Base-by-base conservation (phyloP, 2,329 filamentous ascomycete genomes). In the Clarireedia monteithiana region DNA sequence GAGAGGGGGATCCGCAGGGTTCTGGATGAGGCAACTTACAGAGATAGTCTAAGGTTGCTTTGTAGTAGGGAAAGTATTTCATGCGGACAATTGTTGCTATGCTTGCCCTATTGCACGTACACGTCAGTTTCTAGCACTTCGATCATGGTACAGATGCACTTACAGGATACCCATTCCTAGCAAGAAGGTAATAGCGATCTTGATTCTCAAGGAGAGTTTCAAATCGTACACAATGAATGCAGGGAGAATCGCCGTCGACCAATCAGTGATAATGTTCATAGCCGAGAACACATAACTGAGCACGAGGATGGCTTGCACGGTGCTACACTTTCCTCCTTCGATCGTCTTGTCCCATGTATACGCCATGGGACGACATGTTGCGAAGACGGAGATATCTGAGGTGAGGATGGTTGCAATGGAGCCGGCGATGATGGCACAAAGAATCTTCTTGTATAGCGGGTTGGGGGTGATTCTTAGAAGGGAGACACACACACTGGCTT, bases 331-430 rank as follows among this genome's bases (percentile, higher is more conserved):
- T 23, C 51, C 51, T 20, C 20, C 24, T 23, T 15, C 30, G 15
- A 53, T 48, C 1, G 34, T 27, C 48, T 53, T 53, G n/a, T 53
- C 44, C 44, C 51, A 53, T 15, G 51, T 53, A 15, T 48, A 53
- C 6, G 30, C 10, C 51, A 53, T 53, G 5, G 51, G 51, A 39
- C 44, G 51, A 30, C 51, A 53, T 48, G 34, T 53, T 20, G 27
- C 34, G 23, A 53, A 26, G 36, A 53, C 51, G 5, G 27, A 34
- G 7, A 53, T 15, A 20, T 40, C 44, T 30, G 44, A 36, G 27
- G 47, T 54, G 7, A 54, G 24, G 4, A 54, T 38, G 6, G 51
- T 54, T 10, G 14, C 23, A 4, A 48, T 27, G 10, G 51, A 54
- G 9, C 44, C 44, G 30, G 44, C 36, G 10, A 54, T 40, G 24